Evolutionary conservation across 441 rosid species (phyloP).

Genomic region (Eruca vesicaria): DNA sequence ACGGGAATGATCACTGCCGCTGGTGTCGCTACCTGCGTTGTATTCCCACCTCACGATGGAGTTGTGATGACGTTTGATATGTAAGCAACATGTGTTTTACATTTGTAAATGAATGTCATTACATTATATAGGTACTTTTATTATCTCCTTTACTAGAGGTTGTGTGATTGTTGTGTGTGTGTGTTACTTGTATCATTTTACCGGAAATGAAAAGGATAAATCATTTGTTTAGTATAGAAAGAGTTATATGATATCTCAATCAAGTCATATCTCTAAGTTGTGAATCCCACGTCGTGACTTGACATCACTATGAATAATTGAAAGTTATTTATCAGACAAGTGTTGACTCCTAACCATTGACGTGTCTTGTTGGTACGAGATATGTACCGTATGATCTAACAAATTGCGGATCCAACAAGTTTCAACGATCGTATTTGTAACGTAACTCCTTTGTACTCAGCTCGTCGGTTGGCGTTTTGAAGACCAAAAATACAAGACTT

Average conservation of each 20-base stretch:
- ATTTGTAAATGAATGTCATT: neutral
- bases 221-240: neutral
- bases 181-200: neutral
- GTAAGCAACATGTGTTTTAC: neutral
- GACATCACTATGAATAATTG: slow-evolving; percentile 12
- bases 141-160: neutral
- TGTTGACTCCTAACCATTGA: neutral
- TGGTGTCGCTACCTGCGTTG: slow-evolving; percentile 72
- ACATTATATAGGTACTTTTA: neutral
- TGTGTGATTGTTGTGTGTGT: slow-evolving; percentile 6
- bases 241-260: slow-evolving; percentile 19
- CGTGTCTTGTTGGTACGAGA: slow-evolving; percentile 12
- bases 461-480: neutral
- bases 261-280: slow-evolving; percentile 20
- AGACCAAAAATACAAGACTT: neutral
- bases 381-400: slow-evolving; percentile 16
- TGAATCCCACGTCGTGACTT: slow-evolving; percentile 33
- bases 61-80: slow-evolving; percentile 35
- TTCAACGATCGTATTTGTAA: neutral
- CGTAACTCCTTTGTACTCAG: neutral
- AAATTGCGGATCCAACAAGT: neutral
- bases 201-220: neutral
- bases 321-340: neutral
- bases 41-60: slow-evolving; percentile 62
- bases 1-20: slow-evolving; percentile 47